Conservation (phyloP, 2,329 filamentous ascomycete species). For the Diaporthe ilicicola region DNA sequence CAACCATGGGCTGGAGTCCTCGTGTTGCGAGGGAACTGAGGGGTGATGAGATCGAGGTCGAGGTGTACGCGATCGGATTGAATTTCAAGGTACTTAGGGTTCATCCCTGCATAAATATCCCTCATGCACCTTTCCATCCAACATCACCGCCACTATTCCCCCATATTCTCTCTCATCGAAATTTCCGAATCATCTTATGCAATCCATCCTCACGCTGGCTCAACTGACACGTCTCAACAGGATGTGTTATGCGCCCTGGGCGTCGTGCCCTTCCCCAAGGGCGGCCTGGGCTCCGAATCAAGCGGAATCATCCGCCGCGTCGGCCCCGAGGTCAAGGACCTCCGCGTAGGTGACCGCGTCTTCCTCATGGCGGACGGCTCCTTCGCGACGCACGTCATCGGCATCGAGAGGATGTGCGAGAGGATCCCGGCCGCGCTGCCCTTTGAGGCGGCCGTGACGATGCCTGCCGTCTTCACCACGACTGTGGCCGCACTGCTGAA, state of each 20-base stretch:
- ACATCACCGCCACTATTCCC: too few relatives aligned
- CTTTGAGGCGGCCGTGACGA: conserved; percentile 20
- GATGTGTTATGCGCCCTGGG: conserved; percentile 28
- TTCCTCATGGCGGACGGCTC: neutral
- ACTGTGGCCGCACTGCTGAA: neutral
- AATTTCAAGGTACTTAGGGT: conserved; percentile 10
- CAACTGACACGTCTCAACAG: neutral
- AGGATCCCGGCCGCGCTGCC: conserved; percentile 7
- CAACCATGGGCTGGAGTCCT: neutral
- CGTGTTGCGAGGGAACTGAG: neutral
- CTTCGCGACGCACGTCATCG: neutral
- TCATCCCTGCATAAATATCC: neutral
- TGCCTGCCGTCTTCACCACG: conserved; percentile 18
- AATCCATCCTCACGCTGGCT: neutral
- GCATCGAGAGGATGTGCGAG: neutral
- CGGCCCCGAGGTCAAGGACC: conserved; percentile 3
- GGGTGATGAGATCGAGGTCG: conserved; percentile 30
- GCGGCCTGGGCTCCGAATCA: conserved; percentile 39
- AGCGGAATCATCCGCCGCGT: conserved; percentile 37
- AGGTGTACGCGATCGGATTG: conserved; percentile 22
- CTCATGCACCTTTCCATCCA: too few relatives aligned
- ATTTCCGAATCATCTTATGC: too few relatives aligned
- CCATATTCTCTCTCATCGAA: too few relatives aligned
- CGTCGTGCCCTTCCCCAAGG: conserved; percentile 35
- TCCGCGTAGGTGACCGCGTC: conserved; percentile 24